Evolutionary conservation across 345 rosid genomes (phyloP), one percentile per base, ranked within the genome.

Genomic region (Ricinus communis): DNA sequence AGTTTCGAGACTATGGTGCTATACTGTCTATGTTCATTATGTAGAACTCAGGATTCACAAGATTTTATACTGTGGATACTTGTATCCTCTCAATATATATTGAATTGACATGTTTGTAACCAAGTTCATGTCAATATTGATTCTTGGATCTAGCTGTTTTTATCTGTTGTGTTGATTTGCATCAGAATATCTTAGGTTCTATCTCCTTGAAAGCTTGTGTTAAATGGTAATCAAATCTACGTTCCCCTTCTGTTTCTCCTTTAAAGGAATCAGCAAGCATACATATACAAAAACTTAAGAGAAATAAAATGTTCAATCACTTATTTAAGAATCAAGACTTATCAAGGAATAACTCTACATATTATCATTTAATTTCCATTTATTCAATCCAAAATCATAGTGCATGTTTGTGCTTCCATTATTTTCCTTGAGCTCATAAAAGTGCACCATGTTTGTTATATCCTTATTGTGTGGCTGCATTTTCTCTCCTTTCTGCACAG

Each of bases 401-500:
- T 10, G 22, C 53, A 43, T 40, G 18, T 24, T 19, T 63, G 31
- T 15, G 43, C 33, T 1, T 71, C 28, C n/a, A 45, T 28, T 36
- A 16, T n/a, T 53, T 18, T 3, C 46, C n/a, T 67, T 67, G 21
- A 67, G 45, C 60, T 3, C 47, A 38, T 61, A 13, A 47, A 41
- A 30, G 15, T n/a, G 49, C 33, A 43, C 36, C 30, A 45, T 27
- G 28, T 52, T 16, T 40, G 36, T 16, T 9, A 8, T 51, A 67
- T 70, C 51, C 46, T 7, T 66, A 18, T 53, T 11, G 0, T 50
- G 24, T 71, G 62, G 68, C 68, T 47, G 61, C 53, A 51, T 69
- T 64, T 66, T 25, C 24, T 41, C 28, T 33, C 55, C 52, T 9
- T 66, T 69, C 14, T 63, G 28, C 74, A 77, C 82, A 95, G 99